Evolutionary conservation across 2,329 filamentous ascomycete species (phyloP), one percentile per base, ranked within the genome.

Genomic region (Polytolypa hystricis): DNA sequence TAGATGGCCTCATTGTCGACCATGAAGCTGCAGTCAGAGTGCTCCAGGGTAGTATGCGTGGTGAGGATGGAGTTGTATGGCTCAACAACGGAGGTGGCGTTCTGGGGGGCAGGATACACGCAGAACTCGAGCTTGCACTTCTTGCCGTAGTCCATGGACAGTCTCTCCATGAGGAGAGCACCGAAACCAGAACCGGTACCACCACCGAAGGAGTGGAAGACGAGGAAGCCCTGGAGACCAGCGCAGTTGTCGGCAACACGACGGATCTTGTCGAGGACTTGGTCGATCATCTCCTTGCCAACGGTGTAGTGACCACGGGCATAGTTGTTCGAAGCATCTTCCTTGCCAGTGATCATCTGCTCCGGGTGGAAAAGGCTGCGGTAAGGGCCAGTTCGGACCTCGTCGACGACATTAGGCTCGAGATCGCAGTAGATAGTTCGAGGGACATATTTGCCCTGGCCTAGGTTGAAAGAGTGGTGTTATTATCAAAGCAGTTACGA

Each of bases 51-150:
- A 61, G 87, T 96, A 78, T 98, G 91, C 47, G 91, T 96, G 54
- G 91, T 95, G 51, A 98, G 79, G 61, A 96, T 95, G 35, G 91
- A 95, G 79, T 98, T 98, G 79, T 98, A 98, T 43, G 91, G 91
- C 79, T 98, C 91, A 48, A 98, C 91, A 43, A 98, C 89, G 30
- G 91, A 93, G 56, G 89, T 95, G 52, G 89, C 85, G 51, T 91
- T 91, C 72, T 94, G 87, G 42, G 91, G 91, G 52, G 91, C 87
- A 57, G 91, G 91, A 73, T 98, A 98, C 59, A 98, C 87, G 58
- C 86, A 94, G 76, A 98, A 98, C 70, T 98, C 91, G 47, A 98
- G 78, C 81, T 98, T 98, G 77, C 84, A 93, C 81, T 98, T 98
- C 81, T 98, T 98, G 73, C 91, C 89, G 62, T 95, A 98, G 70